These are phyloP conservation scores for Malassezia slooffiae DNA, from an alignment of 1,284 basidiomycete genomes.

Conservation along the genomic window DNA sequence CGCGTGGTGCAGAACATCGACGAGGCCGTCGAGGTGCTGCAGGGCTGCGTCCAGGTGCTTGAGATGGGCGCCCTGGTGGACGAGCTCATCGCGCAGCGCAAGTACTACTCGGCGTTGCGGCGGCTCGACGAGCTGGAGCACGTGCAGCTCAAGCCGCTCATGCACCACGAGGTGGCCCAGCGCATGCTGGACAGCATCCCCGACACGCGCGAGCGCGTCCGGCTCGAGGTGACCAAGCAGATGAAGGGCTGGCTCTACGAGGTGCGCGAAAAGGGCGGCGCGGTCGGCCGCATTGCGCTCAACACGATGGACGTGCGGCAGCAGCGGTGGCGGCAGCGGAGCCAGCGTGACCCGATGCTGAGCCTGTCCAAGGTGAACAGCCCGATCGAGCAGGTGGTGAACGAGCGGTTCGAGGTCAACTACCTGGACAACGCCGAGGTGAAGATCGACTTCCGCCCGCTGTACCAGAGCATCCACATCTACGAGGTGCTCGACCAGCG, in stretches of 20 bases:
- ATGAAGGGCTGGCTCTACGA: conserved; percentile 96
- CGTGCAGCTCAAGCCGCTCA: conserved; percentile 68
- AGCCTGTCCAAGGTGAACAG: conserved; percentile 77
- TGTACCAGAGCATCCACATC: conserved; percentile 96
- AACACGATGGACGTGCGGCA: conserved; percentile 78
- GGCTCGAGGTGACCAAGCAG: conserved; percentile 82
- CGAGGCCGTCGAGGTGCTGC: conserved; percentile 86
- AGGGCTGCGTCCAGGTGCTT: conserved; percentile 78
- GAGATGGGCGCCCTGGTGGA: conserved; percentile 90
- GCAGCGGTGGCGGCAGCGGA: conserved; percentile 62
- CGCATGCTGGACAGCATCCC: conserved; percentile 84
- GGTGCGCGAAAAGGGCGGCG: conserved; percentile 74
- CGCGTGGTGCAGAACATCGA: conserved; percentile 86
- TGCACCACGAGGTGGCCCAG: conserved; percentile 84
- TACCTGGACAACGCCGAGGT: conserved; percentile 81
- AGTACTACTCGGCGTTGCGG: conserved; percentile 82
- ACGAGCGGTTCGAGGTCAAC: conserved; percentile 87
- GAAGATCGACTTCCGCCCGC: conserved; percentile 79
- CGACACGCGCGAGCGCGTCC: conserved; percentile 74
- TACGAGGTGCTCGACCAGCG: conserved; percentile 81
- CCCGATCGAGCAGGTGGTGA: conserved; percentile 81
- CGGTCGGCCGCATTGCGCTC: conserved; percentile 76
- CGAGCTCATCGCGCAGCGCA: conserved; percentile 75
- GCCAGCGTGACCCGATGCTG: conserved; percentile 35
- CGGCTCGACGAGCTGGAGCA: conserved; percentile 57